Percentiles rank a stretch among this genome's conserved stretches.
phyloP scores from a whole-genome alignment of 495 filamentous ascomycete genomes.

The Hypoxylon cercidicola region DNA sequence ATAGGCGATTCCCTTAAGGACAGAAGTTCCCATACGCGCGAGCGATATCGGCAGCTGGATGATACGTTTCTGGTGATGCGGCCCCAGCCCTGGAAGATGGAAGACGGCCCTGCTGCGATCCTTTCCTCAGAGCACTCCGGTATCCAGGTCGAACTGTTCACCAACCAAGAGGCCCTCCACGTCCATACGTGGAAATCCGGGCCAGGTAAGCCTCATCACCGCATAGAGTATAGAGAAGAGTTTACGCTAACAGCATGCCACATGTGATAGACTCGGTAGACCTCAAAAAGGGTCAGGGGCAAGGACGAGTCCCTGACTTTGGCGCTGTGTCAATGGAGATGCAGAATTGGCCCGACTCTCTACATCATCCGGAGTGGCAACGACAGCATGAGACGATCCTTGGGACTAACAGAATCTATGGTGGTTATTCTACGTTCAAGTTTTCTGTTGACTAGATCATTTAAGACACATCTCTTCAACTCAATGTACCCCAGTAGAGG shows the following conservation, averaged over 20 bases:
- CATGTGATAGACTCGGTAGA: too few species aligned
- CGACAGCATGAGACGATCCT: neutral
- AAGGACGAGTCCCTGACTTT: neutral
- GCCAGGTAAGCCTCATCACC: too few species aligned
- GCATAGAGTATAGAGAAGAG: too few species aligned
- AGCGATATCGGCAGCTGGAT: too few species aligned
- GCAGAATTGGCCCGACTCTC: conserved; percentile 5
- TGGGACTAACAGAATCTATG: neutral
- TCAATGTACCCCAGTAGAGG: too few species aligned
- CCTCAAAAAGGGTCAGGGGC: neutral
- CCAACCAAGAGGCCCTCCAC: conserved; percentile 17
- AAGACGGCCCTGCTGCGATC: neutral
- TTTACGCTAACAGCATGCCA: too few species aligned
- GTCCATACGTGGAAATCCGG: conserved; percentile 17
- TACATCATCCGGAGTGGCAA: conserved; percentile 6
- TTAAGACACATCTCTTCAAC: too few species aligned
- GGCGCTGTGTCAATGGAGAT: neutral
- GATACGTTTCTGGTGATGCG: neutral
- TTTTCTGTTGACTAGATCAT: too few species aligned
- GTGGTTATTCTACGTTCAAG: neutral
- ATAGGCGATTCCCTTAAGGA: neutral
- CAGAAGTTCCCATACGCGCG: too few species aligned
- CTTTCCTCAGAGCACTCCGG: conserved; percentile 5
- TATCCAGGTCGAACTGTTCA: conserved; percentile 16
- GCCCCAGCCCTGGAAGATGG: neutral